Base-by-base conservation (phyloP, 768 basidiomycete genomes). In the Lactarius akahatsu region DNA sequence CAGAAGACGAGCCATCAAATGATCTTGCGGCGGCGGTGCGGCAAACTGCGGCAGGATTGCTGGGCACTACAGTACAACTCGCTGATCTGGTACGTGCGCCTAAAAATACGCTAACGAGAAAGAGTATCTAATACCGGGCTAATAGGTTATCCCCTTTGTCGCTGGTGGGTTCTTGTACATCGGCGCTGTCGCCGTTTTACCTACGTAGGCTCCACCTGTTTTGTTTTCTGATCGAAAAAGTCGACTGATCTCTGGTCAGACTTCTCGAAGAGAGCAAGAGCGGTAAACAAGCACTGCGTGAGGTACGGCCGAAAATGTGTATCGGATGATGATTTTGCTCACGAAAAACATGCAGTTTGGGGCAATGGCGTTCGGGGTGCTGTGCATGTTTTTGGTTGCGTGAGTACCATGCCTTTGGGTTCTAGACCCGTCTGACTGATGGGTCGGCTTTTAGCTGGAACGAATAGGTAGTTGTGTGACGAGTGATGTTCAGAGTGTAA, bases 101-200 rank as follows among this genome's bases (percentile, higher is more conserved):
- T 68, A 56, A 58, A 61, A 58, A 7, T 36, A 34, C 61, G 36
- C 59, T 61, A 59, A 70, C 47, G 57, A 71, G 56, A 64, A 52
- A n/a, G 15, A 66, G 36, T 52, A 52, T 52, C 9, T 71, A 63
- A 72, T 62, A 34, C 61, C 59, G 47, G 63, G 28, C 30, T 38
- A 63, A 70, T 71, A 93, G 91, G 91, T 94, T 56, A 92, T 94
- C 69, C 91, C 92, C 18, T 92, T 92, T 74, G 92, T 93, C 55
- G 92, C 92, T 40, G 92, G 92, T 69, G 93, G 93, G 20, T 97
- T 96, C 79, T 79, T 96, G 72, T 96, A 95, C 77, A 95, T 96
- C 73, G 94, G 93, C 32, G 91, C 92, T 36, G 94, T 96, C 64
- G 92, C 93, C 57, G 93, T 95, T 67, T 79, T 95, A 66, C 94